phyloP scores from a whole-genome alignment of 2,329 filamentous ascomycete species.

The Colletotrichum sp. region DNA sequence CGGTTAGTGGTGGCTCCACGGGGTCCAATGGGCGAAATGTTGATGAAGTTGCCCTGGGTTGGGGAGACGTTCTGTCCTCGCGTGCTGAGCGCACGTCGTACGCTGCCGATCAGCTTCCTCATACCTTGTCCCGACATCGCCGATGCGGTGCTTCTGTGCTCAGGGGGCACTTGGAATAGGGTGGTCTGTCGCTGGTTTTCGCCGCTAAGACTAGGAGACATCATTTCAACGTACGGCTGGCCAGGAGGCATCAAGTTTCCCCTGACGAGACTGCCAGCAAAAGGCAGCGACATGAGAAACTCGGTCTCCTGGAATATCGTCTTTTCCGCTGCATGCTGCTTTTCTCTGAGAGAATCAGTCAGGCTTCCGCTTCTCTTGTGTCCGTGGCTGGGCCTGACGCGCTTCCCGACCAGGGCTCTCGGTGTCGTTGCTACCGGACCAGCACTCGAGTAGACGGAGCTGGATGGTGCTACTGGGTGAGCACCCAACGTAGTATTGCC shows the following conservation, averaged over 20 bases:
- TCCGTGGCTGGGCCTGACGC: slow-evolving; percentile 58
- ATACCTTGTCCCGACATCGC: slow-evolving; percentile 77
- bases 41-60: slow-evolving; percentile 52
- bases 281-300: slow-evolving; percentile 66
- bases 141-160: slow-evolving; percentile 46
- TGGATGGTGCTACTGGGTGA: slow-evolving; percentile 59
- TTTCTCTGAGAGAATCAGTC: slow-evolving; percentile 74
- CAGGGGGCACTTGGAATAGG: slow-evolving; percentile 48
- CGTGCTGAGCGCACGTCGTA: slow-evolving; percentile 80
- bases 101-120: slow-evolving; percentile 84
- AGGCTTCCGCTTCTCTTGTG: slow-evolving; percentile 90
- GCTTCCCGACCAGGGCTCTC: slow-evolving; percentile 62
- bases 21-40: slow-evolving; percentile 54
- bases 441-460: slow-evolving; percentile 48
- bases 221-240: slow-evolving; percentile 78
- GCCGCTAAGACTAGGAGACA: slow-evolving; percentile 54
- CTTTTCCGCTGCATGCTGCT: slow-evolving; percentile 63
- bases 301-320: slow-evolving; percentile 57
- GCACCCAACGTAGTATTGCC: slow-evolving; percentile 50
- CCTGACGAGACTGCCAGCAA: slow-evolving; percentile 84
- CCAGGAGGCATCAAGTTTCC: slow-evolving; percentile 84
- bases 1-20: slow-evolving; percentile 60
- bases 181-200: slow-evolving; percentile 59
- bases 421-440: slow-evolving; percentile 64
- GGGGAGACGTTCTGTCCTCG: slow-evolving; percentile 49